A percentile compares a stretch with the other conserved stretches of the same genome.
These are phyloP conservation scores for Trametes punicea DNA, from an alignment of 768 basidiomycete species.

Conservation along the genomic window DNA sequence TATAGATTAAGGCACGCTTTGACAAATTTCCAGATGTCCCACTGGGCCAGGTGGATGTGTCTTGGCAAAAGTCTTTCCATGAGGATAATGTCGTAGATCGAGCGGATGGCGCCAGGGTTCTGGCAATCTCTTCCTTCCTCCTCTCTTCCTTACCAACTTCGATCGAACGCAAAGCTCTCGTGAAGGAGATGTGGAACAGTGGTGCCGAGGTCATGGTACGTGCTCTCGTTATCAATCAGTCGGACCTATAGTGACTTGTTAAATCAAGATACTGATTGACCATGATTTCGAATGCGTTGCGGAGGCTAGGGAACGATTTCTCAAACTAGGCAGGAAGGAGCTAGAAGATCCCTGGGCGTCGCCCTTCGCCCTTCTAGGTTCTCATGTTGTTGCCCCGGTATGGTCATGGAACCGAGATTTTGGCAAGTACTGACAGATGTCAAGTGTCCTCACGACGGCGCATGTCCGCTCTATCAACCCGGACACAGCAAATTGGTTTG, in stretches of 20 bases:
- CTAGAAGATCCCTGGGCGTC: constrained; percentile 42
- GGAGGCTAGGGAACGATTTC: constrained; percentile 72
- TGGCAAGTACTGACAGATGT: constrained; percentile 12
- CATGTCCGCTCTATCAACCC: constrained; percentile 72
- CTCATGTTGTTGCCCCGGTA: constrained; percentile 88
- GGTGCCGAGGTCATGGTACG: constrained; percentile 80
- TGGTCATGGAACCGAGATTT: constrained; percentile 28
- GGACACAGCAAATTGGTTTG: constrained; percentile 58
- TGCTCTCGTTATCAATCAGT: neutral
- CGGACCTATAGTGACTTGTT: neutral
- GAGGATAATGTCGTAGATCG: constrained; percentile 42
- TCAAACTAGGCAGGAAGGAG: constrained; percentile 61
- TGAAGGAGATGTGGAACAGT: constrained; percentile 89
- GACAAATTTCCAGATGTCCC: constrained; percentile 40
- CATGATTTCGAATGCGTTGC: constrained; percentile 77
- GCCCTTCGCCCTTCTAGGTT: constrained; percentile 45
- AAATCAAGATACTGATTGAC: constrained; percentile 75
- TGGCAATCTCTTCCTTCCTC: constrained; percentile 85
- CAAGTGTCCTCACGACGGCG: constrained; percentile 88
- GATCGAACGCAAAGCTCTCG: constrained; percentile 57
- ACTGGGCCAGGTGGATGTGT: constrained; percentile 40
- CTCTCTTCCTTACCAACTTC: constrained; percentile 68
- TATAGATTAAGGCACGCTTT: constrained; percentile 6
- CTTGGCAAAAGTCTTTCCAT: constrained; percentile 58
- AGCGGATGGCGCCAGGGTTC: constrained; percentile 43